Evolutionary conservation across 1,284 basidiomycete species (phyloP).

Genomic region (Tylopilus orsonianus): DNA sequence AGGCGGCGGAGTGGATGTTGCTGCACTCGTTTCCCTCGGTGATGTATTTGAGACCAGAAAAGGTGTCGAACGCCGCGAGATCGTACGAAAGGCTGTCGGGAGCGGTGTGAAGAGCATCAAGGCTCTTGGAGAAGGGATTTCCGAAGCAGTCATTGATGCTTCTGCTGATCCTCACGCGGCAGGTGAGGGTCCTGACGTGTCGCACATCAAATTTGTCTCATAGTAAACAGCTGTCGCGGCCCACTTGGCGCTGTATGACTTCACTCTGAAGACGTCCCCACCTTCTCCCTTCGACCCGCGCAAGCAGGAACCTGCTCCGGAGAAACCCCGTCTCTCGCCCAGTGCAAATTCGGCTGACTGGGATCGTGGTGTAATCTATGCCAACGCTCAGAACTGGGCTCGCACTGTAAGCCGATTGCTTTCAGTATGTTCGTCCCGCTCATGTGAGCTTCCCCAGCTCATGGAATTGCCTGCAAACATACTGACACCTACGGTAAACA

Average conservation of each 20-base stretch:
- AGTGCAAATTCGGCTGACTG: conserved; percentile 53
- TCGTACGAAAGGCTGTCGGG: conserved; percentile 66
- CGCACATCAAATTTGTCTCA: neutral
- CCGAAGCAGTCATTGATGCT: conserved; percentile 59
- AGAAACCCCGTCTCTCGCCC: conserved; percentile 50
- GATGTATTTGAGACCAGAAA: conserved; percentile 53
- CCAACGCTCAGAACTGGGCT: conserved; percentile 81
- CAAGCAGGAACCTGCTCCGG: conserved; percentile 44
- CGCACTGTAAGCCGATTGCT: conserved; percentile 54
- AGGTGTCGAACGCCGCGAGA: conserved; percentile 54
- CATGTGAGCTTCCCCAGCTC: conserved; percentile 44
- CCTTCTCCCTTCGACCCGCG: conserved; percentile 60
- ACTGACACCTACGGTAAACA: conserved; percentile 70
- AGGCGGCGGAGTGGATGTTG: conserved; percentile 39
- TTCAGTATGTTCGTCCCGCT: neutral
- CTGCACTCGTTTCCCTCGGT: conserved; percentile 63
- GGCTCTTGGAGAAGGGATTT: conserved; percentile 54
- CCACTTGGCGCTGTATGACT: conserved; percentile 70
- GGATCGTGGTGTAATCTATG: conserved; percentile 72
- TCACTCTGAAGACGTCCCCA: conserved; percentile 72
- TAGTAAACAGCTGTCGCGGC: conserved; percentile 64
- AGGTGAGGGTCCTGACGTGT: conserved; percentile 40
- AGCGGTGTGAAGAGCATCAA: conserved; percentile 66
- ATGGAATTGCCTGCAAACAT: conserved; percentile 86
- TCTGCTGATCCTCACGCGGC: conserved; percentile 73